These are phyloP conservation scores for Mucor racemosus DNA, from an alignment of 371 early-diverging fungal species.

Conservation along the genomic window DNA sequence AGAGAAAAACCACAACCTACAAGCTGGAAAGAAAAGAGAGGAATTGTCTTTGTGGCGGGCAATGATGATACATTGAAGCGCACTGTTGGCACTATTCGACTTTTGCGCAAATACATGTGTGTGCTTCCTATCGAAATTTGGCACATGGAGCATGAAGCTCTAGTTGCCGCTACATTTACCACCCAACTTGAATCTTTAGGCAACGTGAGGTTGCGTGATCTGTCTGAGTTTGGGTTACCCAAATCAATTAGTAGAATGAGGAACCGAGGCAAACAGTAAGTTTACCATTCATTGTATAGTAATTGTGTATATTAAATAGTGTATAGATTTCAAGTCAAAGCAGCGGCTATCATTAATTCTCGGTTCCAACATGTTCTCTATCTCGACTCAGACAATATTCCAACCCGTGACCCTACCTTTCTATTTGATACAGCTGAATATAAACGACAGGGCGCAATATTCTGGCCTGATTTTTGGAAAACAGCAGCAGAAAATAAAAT, in stretches of 20 bases:
- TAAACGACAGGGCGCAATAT: constrained; percentile 45
- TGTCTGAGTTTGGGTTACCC: constrained; percentile 26
- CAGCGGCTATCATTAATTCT: constrained; percentile 53
- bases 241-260: constrained; percentile 28
- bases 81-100: constrained; percentile 30
- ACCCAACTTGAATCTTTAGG: constrained; percentile 4
- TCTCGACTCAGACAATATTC: constrained; percentile 57
- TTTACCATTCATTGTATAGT: neutral
- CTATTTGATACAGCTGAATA: constrained; percentile 47
- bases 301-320: neutral
- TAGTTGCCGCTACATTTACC: constrained; percentile 8
- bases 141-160: constrained; percentile 40
- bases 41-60: constrained; percentile 46
- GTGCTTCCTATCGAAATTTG: constrained; percentile 41
- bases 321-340: constrained; percentile 52
- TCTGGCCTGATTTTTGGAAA: constrained; percentile 65
- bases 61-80: constrained; percentile 45
- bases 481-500: constrained; percentile 45
- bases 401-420: constrained; percentile 48
- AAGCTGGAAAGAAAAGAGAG: constrained; percentile 16
- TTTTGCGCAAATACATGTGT: constrained; percentile 30
- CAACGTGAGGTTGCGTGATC: constrained; percentile 27
- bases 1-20: neutral
- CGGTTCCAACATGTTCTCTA: constrained; percentile 51
- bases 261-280: constrained; percentile 40